These are phyloP conservation scores for Cronartium quercuum DNA, from an alignment of 1,284 basidiomycete genomes.

Conservation along the genomic window DNA sequence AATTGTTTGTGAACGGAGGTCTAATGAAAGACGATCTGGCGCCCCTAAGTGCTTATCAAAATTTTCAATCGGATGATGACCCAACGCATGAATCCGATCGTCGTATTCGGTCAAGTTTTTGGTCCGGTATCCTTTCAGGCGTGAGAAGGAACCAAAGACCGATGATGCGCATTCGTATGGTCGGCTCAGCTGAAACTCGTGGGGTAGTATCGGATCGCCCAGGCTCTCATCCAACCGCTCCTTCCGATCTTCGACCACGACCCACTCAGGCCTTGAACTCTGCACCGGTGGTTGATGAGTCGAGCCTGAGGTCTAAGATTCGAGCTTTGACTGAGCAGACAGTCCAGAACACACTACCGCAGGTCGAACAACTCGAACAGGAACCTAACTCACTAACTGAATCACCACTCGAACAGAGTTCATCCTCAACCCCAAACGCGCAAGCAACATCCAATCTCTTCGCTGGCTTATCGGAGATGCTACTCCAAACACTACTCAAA, in stretches of 20 bases:
- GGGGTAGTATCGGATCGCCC: conserved; percentile 20
- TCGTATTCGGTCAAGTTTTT: conserved; percentile 11
- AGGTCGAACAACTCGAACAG: conserved; percentile 19
- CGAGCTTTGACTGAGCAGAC: conserved; percentile 9
- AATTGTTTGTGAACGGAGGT: conserved; percentile 27
- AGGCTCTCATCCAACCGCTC: background rate
- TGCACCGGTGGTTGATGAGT: background rate
- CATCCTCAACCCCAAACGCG: conserved; percentile 59
- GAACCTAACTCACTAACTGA: background rate
- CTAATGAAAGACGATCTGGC: conserved; percentile 26
- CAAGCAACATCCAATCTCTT: conserved; percentile 51
- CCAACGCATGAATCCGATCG: background rate
- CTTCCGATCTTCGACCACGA: background rate
- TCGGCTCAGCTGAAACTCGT: conserved; percentile 20
- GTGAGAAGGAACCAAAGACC: conserved; percentile 12
- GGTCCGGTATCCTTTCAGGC: conserved; percentile 18
- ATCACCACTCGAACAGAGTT: conserved; percentile 51
- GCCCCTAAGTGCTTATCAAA: conserved; percentile 18
- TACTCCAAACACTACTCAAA: conserved; percentile 68
- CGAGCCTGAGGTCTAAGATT: background rate
- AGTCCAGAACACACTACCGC: background rate
- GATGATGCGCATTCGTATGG: conserved; percentile 25
- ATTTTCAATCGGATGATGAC: background rate
- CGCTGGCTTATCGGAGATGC: conserved; percentile 55
- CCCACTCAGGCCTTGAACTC: background rate